Base-by-base conservation (phyloP, 352 stramenopile species). In the Pseudoperonospora humuli region DNA sequence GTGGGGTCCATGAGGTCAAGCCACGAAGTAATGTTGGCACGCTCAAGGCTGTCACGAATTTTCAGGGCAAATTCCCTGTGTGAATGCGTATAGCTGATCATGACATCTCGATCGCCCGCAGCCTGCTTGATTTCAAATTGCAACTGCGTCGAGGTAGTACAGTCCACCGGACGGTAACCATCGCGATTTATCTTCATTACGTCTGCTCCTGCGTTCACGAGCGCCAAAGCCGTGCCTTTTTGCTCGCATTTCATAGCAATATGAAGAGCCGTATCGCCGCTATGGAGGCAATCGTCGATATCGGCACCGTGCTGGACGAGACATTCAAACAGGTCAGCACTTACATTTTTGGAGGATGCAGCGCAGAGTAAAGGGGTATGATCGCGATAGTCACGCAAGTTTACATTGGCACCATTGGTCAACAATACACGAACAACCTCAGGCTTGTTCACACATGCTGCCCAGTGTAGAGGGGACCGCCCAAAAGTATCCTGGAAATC, bases 1-100 rank as follows among this genome's bases (percentile, higher is more conserved):
- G 51, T 85, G 2, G 79, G 75, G 31, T 87, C 72, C 79, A 91
- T 91, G 11, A 83, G 67, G 34, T 89, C 74, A 14, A 89, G 63
- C 79, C 74, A 92, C 9, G 70, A 75, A 29, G 79, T 92, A 36
- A 92, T 56, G 33, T 76, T 86, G 10, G 71, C 76, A 34, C 69
- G 55, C 50, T 92, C 79, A 14, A 92, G 62, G 25, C 63, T 76
- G 45, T 80, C 59, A 11, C 75, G 75, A 46, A 88, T 60, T 34
- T 85, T 81, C 3, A 65, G 62, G 3, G 76, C 79, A 57, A 92
- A 89, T 39, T 84, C 68, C 25, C 57, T 53, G 43, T 88, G 77
- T 13, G 80, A 87, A 52, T 89, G 80, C 14, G 80, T 90, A 61
- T 93, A 93, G 47, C 71, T 87, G 53, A 93, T 93, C 77, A 93